Base-by-base conservation (phyloP, 352 stramenopile species). In the Pythium insidiosum region DNA sequence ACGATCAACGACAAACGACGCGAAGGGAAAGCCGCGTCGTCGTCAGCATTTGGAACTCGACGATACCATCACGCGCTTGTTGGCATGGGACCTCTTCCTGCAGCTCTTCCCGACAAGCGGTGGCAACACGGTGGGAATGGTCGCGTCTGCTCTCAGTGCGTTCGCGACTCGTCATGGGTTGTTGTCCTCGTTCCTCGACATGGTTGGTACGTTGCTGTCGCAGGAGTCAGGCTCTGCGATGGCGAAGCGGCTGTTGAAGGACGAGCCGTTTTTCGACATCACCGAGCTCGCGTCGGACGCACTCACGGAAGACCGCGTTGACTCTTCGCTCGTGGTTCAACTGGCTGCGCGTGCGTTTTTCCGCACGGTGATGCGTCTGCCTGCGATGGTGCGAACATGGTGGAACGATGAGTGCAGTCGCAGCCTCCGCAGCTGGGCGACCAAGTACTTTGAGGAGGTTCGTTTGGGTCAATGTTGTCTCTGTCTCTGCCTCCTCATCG, bases 381-480 rank as follows among this genome's bases (percentile, higher is more conserved):
- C 85, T 19, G 78, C 84, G 6, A 88, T 96, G 63, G 82, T 93
- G 38, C 81, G 85, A 21, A 74, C 81, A 11, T 96, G 85, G 84
- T 96, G 84, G 84, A 93, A 93, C 26, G 84, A 96, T 40, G 76
- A 91, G 19, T 96, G 85, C 56, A 78, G 67, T 6, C 72, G 84
- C 18, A 84, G 72, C 20, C 61, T 84, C 11, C 73, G 78, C 35
- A 87, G 68, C 48, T 95, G 85, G 84, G 78, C 83, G 20, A 63
- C 67, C 41, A 92, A 92, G 43, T 95, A 95, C 61, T 94, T 90
- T 52, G 72, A 89, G 63, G 76, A 95, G 56, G 68, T 84, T 53
- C 18, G 38, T 34, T 41, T 37, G 21, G 23, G 30, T 33, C 11
- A 9, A n/a, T n/a, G n/a, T n/a, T n/a, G n/a, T n/a, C n/a, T n/a